A percentile compares a stretch with the other conserved stretches of the same genome.
These are phyloP conservation scores for Raffaelea arxii DNA, from an alignment of 2,329 filamentous ascomycete species.

Conservation along the genomic window DNA sequence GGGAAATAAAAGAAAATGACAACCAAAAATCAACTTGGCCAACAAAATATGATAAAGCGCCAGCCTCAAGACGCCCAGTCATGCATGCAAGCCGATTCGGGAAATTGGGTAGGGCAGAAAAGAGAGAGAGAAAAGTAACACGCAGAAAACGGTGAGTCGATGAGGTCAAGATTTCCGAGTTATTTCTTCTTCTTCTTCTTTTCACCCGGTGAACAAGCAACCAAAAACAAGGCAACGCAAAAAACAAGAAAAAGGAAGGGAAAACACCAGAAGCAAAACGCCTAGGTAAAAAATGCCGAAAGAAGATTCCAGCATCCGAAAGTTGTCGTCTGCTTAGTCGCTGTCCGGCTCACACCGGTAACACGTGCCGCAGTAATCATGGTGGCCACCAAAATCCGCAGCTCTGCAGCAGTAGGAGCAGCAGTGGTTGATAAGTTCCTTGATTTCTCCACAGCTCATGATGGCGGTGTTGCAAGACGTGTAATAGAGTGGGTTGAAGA, in stretches of 20 bases:
- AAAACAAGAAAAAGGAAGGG: not conserved
- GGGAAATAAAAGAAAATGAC: not conserved
- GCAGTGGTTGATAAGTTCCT: conserved; percentile 38
- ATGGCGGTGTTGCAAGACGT: conserved; percentile 6
- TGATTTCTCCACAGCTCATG: conserved; percentile 33
- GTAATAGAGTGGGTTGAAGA: not conserved
- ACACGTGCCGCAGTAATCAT: conserved; percentile 36
- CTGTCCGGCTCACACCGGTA: conserved; percentile 22
- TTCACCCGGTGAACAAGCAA: not conserved
- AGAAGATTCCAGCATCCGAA: not conserved
- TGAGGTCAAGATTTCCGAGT: not conserved
- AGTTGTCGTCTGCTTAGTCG: not conserved
- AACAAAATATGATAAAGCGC: not conserved
- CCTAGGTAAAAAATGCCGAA: not conserved
- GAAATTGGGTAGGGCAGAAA: too few relatives aligned
- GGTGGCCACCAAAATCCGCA: conserved; percentile 39
- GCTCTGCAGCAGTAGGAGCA: conserved; percentile 43
- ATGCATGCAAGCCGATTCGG: not conserved
- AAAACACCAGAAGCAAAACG: not conserved
- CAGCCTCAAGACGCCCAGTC: not conserved
- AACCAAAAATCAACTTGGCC: not conserved
- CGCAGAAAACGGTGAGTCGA: not conserved
- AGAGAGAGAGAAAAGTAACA: too few relatives aligned
- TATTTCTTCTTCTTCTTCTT: not conserved
- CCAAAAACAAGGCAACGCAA: not conserved